Evolutionary conservation across 139 green algal genomes (phyloP).

Genomic region (Tetraselmis striata): DNA sequence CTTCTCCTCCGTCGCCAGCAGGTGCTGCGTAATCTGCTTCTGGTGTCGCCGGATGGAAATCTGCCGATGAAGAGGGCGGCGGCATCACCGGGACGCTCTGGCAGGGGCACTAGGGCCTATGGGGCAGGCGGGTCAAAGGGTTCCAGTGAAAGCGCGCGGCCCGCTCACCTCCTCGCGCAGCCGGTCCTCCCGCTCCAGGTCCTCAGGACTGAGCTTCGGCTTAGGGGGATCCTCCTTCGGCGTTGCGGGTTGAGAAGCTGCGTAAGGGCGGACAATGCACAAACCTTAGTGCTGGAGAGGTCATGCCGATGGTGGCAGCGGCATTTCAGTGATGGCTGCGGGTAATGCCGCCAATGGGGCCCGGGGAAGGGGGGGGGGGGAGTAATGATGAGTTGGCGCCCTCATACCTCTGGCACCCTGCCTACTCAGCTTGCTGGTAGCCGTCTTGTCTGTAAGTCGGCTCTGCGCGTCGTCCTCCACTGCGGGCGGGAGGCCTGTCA

Average conservation of each 20-base stretch:
- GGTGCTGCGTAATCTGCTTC: constrained; percentile 8
- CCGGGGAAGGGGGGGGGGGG: background rate
- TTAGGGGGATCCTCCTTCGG: background rate
- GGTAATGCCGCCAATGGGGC: background rate
- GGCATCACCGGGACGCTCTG: no score
- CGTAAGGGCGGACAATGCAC: constrained; percentile 4
- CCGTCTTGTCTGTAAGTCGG: background rate
- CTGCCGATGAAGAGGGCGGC: no score
- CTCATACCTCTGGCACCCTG: background rate
- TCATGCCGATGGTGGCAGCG: constrained; percentile 12
- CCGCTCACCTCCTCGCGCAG: constrained; percentile 47
- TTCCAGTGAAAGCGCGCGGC: no score
- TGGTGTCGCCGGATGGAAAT: constrained; percentile 13
- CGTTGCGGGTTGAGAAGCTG: background rate
- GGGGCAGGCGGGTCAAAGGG: no score
- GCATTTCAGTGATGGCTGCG: background rate
- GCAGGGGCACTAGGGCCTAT: no score
- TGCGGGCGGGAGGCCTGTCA: constrained; percentile 4
- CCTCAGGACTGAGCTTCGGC: constrained; percentile 8
- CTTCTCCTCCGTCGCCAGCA: constrained; percentile 32
- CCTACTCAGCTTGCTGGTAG: background rate
- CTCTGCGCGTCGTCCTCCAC: background rate
- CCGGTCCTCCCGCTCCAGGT: constrained; percentile 35
- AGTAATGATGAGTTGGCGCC: background rate
- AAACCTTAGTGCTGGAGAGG: constrained; percentile 4